phyloP scores from a whole-genome alignment of 2,329 filamentous ascomycete genomes.

The Ustulina deusta region DNA sequence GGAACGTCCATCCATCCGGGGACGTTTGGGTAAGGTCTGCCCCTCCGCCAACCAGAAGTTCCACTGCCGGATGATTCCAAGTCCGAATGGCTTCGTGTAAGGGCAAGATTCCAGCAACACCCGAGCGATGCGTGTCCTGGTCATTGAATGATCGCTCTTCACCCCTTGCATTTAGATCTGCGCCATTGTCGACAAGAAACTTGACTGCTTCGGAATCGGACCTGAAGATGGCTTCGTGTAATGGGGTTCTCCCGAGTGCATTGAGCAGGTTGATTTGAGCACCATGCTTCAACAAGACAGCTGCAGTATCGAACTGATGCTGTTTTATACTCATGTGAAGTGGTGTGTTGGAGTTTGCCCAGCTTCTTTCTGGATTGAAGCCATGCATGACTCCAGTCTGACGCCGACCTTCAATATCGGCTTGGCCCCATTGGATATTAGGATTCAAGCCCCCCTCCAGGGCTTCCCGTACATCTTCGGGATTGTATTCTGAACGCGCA shows the following conservation, averaged over 20 bases:
- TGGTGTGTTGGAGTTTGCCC: not conserved
- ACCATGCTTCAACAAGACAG: not conserved
- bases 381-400: no score
- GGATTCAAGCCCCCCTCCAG: no score
- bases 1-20: not conserved
- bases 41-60: not conserved
- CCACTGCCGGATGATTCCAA: no score
- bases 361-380: not conserved
- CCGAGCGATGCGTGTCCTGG: not conserved
- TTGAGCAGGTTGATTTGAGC: not conserved
- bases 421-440: no score
- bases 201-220: not conserved
- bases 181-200: not conserved
- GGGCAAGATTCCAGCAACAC: not conserved
- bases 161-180: not conserved
- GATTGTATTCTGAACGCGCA: no score
- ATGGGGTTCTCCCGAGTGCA: not conserved
- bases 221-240: not conserved
- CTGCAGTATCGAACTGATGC: not conserved
- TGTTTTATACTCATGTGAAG: not conserved
- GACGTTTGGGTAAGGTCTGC: not conserved
- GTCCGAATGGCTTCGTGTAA: not conserved
- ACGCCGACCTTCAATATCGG: no score
- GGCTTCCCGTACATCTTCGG: no score
- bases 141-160: not conserved